Evolutionary conservation across 306 rosid genomes (phyloP).

Genomic region (Prosopis cineraria): DNA sequence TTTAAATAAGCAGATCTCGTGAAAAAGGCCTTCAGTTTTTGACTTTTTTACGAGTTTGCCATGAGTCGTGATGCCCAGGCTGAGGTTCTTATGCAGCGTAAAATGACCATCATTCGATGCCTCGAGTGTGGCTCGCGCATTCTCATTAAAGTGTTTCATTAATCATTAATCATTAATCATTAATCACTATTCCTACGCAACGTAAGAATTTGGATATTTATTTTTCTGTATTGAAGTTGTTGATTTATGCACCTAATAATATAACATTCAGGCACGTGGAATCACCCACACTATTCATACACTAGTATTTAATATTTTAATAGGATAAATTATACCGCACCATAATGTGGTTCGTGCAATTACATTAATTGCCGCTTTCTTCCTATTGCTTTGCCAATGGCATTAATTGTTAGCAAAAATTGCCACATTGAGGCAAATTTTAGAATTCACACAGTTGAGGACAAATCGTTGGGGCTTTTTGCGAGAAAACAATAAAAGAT

Average conservation of each 20-base stretch:
- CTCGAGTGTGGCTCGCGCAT: background rate
- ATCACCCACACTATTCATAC: too few relatives aligned
- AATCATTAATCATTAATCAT: too few relatives aligned
- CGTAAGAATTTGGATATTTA: background rate
- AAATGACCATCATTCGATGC: background rate
- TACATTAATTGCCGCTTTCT: too few relatives aligned
- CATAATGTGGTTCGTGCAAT: too few relatives aligned
- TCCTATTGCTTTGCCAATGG: too few relatives aligned
- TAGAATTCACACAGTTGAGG: background rate
- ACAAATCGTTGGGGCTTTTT: background rate
- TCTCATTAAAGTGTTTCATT: too few relatives aligned
- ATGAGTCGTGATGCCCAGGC: background rate
- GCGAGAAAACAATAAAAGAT: background rate
- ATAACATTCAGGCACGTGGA: too few relatives aligned
- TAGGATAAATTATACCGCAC: too few relatives aligned
- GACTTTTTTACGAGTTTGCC: constrained; percentile 43
- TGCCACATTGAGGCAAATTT: background rate
- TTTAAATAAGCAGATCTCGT: constrained; percentile 23
- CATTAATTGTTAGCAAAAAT: too few relatives aligned
- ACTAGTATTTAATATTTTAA: too few relatives aligned
- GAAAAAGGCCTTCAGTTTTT: background rate
- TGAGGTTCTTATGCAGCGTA: constrained; percentile 35
- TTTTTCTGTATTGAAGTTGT: background rate
- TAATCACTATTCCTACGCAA: too few relatives aligned
- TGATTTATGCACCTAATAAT: too few relatives aligned